These are phyloP conservation scores for Carex littledalei DNA, from an alignment of 176 grass and related monocot genomes.

Conservation along the genomic window DNA sequence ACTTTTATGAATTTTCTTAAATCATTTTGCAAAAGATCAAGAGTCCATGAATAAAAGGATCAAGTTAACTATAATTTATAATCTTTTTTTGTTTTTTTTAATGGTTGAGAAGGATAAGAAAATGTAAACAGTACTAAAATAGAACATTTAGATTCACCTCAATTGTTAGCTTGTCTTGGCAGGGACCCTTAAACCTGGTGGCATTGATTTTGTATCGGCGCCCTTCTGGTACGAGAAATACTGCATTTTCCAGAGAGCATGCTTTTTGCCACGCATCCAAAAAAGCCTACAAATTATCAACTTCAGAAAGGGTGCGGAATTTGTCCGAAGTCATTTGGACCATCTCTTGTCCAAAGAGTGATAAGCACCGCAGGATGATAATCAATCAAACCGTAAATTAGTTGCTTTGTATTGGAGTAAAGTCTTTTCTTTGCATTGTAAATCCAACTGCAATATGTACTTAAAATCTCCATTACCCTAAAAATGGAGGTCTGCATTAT, in stretches of 20 bases:
- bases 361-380: too few species aligned
- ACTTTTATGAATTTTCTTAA: background rate
- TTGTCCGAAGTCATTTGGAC: too few species aligned
- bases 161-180: slow-evolving; percentile 47
- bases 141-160: slow-evolving; percentile 37
- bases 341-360: too few species aligned
- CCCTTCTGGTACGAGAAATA: slow-evolving; percentile 57
- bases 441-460: too few species aligned
- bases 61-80: background rate
- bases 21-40: background rate
- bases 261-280: slow-evolving; percentile 51
- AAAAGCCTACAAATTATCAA: slow-evolving; percentile 46
- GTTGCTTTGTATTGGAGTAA: too few species aligned
- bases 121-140: background rate
- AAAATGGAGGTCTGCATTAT: too few species aligned
- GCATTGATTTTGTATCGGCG: slow-evolving; percentile 63
- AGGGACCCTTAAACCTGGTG: slow-evolving; percentile 55
- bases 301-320: background rate
- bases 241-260: slow-evolving; percentile 60
- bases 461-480: too few species aligned
- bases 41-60: background rate
- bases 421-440: too few species aligned
- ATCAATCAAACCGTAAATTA: too few species aligned
- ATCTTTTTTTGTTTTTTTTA: background rate
- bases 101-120: too few species aligned